A percentile compares a stretch with the other conserved stretches of the same genome.
phyloP scores from a whole-genome alignment of 768 basidiomycete species.

The Pisolithus microcarpus region DNA sequence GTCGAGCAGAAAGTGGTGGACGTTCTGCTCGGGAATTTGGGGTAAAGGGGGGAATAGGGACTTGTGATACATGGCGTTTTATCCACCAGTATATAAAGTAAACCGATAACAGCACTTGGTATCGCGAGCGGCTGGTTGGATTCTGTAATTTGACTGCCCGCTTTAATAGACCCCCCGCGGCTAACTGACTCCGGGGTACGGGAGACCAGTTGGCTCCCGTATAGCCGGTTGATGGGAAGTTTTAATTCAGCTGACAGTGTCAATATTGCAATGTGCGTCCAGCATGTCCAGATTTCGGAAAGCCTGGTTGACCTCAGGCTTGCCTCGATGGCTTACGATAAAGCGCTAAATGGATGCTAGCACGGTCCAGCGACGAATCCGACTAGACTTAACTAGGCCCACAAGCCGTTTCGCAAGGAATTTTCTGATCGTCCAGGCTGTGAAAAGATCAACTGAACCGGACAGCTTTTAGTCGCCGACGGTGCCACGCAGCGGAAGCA shows the following conservation, averaged over 20 bases:
- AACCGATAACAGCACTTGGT: background rate
- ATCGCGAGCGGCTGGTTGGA: background rate
- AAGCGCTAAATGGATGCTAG: background rate
- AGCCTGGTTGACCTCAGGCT: too few species aligned
- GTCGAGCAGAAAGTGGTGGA: constrained; percentile 47
- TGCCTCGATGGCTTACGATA: background rate
- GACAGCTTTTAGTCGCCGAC: too few species aligned
- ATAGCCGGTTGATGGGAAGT: background rate
- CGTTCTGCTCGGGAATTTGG: constrained; percentile 42
- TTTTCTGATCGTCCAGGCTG: too few species aligned
- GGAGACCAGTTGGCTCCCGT: background rate
- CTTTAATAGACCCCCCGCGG: background rate
- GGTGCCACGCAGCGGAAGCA: too few species aligned
- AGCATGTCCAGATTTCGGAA: background rate
- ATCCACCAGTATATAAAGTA: background rate
- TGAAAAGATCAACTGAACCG: too few species aligned
- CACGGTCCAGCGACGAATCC: too few species aligned
- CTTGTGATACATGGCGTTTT: constrained; percentile 42
- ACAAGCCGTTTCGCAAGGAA: too few species aligned
- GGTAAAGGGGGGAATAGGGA: constrained; percentile 53
- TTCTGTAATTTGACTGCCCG: background rate
- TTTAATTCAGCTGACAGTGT: background rate
- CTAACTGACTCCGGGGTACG: background rate
- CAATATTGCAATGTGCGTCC: background rate
- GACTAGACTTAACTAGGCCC: too few species aligned